A percentile compares a stretch with the other conserved stretches of the same genome.
Conservation (phyloP, 371 early-diverging fungal species). For the Mortierella sp. region DNA sequence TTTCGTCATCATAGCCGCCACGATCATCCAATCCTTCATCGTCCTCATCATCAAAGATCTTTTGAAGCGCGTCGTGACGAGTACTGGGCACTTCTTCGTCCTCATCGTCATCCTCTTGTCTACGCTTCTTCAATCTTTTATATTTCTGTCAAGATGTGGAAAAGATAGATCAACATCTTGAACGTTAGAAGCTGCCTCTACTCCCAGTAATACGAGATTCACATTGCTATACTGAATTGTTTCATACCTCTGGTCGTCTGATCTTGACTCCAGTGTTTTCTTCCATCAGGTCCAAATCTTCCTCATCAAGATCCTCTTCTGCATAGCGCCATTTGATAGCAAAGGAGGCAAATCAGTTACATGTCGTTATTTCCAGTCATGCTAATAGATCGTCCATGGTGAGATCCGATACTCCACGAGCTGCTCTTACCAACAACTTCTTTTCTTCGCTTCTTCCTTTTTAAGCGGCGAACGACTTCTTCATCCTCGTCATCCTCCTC, state of each 20-base stretch:
- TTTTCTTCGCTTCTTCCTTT: constrained; percentile 60
- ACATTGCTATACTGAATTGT: background rate
- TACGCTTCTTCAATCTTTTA: constrained; percentile 80
- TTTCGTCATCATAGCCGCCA: constrained; percentile 59
- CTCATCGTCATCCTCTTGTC: constrained; percentile 60
- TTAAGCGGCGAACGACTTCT: constrained; percentile 39
- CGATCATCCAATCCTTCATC: constrained; percentile 58
- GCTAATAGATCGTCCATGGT: constrained; percentile 8
- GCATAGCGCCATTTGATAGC: constrained; percentile 38
- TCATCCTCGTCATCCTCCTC: constrained; percentile 57
- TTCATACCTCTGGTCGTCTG: constrained; percentile 64
- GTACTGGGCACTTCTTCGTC: constrained; percentile 44
- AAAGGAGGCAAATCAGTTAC: constrained; percentile 11
- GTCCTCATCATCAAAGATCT: constrained; percentile 71
- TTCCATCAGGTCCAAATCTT: constrained; percentile 86
- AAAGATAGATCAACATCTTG: background rate
- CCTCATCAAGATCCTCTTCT: constrained; percentile 87
- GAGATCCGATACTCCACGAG: background rate
- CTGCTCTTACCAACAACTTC: constrained; percentile 61
- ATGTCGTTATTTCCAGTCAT: constrained; percentile 50
- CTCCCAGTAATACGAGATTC: background rate
- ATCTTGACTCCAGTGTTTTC: constrained; percentile 85
- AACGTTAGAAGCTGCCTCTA: background rate
- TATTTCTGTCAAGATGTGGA: constrained; percentile 58
- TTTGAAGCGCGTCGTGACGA: constrained; percentile 57